Base-by-base conservation (phyloP, 768 basidiomycete species). In the Leccinum uliginosum region DNA sequence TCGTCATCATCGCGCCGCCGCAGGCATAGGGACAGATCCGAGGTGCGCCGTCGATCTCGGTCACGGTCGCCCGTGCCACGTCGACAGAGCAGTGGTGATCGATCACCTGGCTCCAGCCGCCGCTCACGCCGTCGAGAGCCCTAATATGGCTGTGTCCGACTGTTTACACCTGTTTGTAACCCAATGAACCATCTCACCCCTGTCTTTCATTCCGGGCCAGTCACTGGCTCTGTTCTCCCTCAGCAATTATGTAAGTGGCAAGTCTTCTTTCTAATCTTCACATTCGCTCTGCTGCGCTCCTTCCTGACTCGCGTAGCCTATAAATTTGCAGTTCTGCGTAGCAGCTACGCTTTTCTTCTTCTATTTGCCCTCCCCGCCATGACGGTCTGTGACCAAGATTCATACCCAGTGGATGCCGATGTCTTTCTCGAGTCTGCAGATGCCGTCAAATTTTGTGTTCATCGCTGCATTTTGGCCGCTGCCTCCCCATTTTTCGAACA, bases 401-500 rank as follows among this genome's bases (percentile, higher is more conserved):
- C 82, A 64, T 71, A 75, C 60, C 69, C 76, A 50, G 66, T 70
- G 27, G 80, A 83, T 58, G 80, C 83, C 10, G 85, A 87, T 65
- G 57, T 82, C 59, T 65, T 81, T 56, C 74, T 87, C 56, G 74
- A 79, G 19, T 80, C 84, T 0, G 67, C 66, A 57, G 64, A 69
- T 51, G 68, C 65, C 5, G 72, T 77, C 51, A 77, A 82, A 61
- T 87, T 89, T 64, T 78, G 74, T 43, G 80, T 83, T 30, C 87
- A 87, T 70, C 76, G 77, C 58, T 80, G 78, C 67, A 78, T 90
- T 58, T 79, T 91, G 49, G 72, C 80, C 11, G 74, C 76, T 5
- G 83, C 85, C 1, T 89, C 88, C 6, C 77, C 83, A 2, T 85
- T 89, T 71, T 91, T 89, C 70, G 67, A 70, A 51, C 80, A 85